A percentile compares a stretch with the other conserved stretches of the same genome.
Evolutionary conservation across 2,329 filamentous ascomycete genomes (phyloP).

Genomic region (Calonectria pteridis): DNA sequence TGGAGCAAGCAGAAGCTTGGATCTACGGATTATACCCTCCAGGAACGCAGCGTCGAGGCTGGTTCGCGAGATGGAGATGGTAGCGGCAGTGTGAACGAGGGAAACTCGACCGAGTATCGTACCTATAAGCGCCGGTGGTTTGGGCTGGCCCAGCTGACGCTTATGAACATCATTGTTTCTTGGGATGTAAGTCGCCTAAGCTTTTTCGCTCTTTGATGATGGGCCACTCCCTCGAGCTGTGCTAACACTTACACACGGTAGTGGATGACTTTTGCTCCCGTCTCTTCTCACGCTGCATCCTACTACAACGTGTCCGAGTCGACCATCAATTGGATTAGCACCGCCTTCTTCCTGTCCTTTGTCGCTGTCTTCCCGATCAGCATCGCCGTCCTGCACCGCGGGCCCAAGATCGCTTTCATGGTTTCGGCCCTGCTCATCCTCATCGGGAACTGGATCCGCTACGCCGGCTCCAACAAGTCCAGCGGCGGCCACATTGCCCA

Average conservation of each 20-base stretch:
- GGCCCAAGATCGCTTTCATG: conserved; percentile 83
- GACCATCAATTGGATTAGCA: conserved; percentile 93
- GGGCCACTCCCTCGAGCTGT: neutral
- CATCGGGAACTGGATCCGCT: conserved; percentile 91
- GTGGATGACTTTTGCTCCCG: conserved; percentile 94
- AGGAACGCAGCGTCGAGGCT: conserved; percentile 37
- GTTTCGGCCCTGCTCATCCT: conserved; percentile 79
- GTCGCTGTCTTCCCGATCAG: conserved; percentile 77
- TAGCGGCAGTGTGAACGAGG: conserved; percentile 44
- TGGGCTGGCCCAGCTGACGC: conserved; percentile 83
- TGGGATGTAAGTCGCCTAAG: conserved; percentile 85
- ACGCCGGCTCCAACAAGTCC: conserved; percentile 72
- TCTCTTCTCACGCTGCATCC: conserved; percentile 77
- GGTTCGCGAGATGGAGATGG: conserved; percentile 36
- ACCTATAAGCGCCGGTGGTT: conserved; percentile 90
- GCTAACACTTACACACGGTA: conserved; percentile 24
- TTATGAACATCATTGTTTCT: conserved; percentile 92
- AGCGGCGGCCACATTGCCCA: conserved; percentile 75
- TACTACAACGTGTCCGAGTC: conserved; percentile 83
- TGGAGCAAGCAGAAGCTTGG: conserved; percentile 48
- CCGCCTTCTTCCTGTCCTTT: conserved; percentile 88
- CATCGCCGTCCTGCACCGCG: conserved; percentile 83
- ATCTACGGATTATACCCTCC: conserved; percentile 46
- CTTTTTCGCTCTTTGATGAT: neutral
- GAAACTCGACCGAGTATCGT: conserved; percentile 50